Evolutionary conservation across 345 rosid genomes (phyloP), one percentile per base, ranked within the genome.

Genomic region (Toxicodendron radicans): DNA sequence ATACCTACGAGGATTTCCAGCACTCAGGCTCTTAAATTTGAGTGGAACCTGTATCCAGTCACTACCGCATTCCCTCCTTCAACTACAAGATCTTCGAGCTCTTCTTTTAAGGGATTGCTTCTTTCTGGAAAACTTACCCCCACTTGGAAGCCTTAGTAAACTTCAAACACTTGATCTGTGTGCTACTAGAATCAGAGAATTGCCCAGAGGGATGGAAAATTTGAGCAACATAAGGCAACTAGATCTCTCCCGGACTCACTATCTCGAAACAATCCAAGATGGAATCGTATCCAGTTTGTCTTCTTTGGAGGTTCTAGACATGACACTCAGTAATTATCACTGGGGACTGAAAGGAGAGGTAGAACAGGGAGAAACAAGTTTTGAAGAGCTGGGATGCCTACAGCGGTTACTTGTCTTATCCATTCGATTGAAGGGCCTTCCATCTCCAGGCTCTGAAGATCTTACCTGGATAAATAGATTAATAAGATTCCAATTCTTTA

Each of bases 111-210:
- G 73, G 71, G 76, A 76, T 52, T 84, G 84, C 61, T 66, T 14
- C 68, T 61, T 65, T 57, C 79, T 87, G n/a, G 74, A 77, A 32
- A 72, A 77, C 64, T 49, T 80, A 27, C 86, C 89, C 49, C 46
- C 83, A 51, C 49, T 85, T 63, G 73, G 71, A 43, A 58, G 66
- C 41, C 83, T 85, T 12, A 65, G 24, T 32, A 82, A 80, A 69
- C 67, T 87, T 56, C 82, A 75, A 69, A 71, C 77, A 54, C 74
- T 88, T 51, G 84, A 88, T 79, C 83, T 85, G 10, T 82, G 67
- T 54, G 81, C 79, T 58, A 80, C 87, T 11, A 64, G 73, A 6
- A 76, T 87, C 18, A 45, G 16, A 57, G 53, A 84, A 53, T 53
- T 72, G 13, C 91, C 86, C 2, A 72, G 43, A 67, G 85, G 80